Percentiles rank a stretch among this genome's conserved stretches.
These are phyloP conservation scores for Chaetomiaceae sp. DNA, from an alignment of 2,329 filamentous ascomycete genomes.

Conservation along the genomic window DNA sequence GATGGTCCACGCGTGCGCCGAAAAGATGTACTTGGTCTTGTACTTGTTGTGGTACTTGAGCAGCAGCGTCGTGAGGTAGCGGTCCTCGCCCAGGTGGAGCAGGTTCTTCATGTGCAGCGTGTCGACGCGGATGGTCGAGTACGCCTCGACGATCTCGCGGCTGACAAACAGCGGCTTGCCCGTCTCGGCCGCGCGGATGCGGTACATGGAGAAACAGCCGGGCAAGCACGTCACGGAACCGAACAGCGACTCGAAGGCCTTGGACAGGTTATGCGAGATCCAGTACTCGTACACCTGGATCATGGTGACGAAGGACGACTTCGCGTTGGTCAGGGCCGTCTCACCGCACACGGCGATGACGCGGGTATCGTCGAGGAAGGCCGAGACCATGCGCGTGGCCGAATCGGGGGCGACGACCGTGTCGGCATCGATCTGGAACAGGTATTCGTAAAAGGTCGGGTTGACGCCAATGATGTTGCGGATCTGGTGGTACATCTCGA, in stretches of 20 bases:
- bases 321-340: slow-evolving; percentile 87
- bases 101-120: slow-evolving; percentile 99
- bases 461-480: slow-evolving; percentile 98
- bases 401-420: slow-evolving; percentile 89
- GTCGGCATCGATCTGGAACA: slow-evolving; percentile 95
- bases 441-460: slow-evolving; percentile 95
- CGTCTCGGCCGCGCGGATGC: slow-evolving; percentile 87
- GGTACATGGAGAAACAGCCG: slow-evolving; percentile 99
- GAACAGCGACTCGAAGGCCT: slow-evolving; percentile 96
- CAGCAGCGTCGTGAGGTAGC: slow-evolving; percentile 90
- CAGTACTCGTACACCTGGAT: slow-evolving; percentile 99
- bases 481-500: slow-evolving; percentile 98
- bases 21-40: slow-evolving; percentile 96
- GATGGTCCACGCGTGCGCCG: slow-evolving; percentile 92
- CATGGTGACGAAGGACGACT: slow-evolving; percentile 93
- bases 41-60: slow-evolving; percentile 89
- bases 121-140: slow-evolving; percentile 90
- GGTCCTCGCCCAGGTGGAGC: slow-evolving; percentile 93
- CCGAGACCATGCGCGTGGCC: slow-evolving; percentile 83
- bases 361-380: slow-evolving; percentile 86
- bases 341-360: slow-evolving; percentile 95
- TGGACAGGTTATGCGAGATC: slow-evolving; percentile 94
- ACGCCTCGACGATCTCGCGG: slow-evolving; percentile 81
- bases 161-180: slow-evolving; percentile 97
- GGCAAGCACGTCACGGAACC: slow-evolving; percentile 78